Conservation (phyloP, 140 eudicot species). For the Stevia rebaudiana region DNA sequence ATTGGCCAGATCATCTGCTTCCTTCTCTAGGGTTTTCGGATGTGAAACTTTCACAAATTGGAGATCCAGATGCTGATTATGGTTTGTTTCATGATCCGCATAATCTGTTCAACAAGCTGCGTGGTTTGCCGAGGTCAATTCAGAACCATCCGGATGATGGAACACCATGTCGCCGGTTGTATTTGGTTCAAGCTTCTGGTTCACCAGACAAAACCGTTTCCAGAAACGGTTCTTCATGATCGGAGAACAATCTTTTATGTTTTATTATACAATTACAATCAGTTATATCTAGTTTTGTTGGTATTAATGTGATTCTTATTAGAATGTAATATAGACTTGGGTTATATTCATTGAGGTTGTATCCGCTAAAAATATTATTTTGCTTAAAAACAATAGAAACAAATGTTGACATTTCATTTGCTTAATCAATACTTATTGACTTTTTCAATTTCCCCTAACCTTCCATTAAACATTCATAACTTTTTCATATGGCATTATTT, state of each 20-base stretch:
- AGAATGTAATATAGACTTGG: slow-evolving; percentile 25
- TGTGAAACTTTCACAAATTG: slow-evolving; percentile 86
- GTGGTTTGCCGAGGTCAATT: slow-evolving; percentile 69
- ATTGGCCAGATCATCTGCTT: slow-evolving; percentile 89
- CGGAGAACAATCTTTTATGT: background rate
- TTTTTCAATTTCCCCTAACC: no score
- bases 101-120: slow-evolving; percentile 74
- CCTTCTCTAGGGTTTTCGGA: slow-evolving; percentile 82
- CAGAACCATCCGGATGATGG: slow-evolving; percentile 90
- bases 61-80: slow-evolving; percentile 94
- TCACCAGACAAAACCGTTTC: slow-evolving; percentile 46
- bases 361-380: no score
- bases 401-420: no score
- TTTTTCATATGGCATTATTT: no score
- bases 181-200: slow-evolving; percentile 88
- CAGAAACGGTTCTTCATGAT: slow-evolving; percentile 26
- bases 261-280: slow-evolving; percentile 18
- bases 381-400: no score
- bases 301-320: slow-evolving; percentile 37
- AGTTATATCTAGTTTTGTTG: slow-evolving; percentile 32
- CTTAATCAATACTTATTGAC: no score
- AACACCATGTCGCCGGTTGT: slow-evolving; percentile 88
- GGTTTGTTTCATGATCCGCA: slow-evolving; percentile 76
- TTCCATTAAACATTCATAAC: no score
- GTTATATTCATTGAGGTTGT: no score